Conservation (phyloP, 257 asterid genomes). For the Ocimum tenuiflorum region DNA sequence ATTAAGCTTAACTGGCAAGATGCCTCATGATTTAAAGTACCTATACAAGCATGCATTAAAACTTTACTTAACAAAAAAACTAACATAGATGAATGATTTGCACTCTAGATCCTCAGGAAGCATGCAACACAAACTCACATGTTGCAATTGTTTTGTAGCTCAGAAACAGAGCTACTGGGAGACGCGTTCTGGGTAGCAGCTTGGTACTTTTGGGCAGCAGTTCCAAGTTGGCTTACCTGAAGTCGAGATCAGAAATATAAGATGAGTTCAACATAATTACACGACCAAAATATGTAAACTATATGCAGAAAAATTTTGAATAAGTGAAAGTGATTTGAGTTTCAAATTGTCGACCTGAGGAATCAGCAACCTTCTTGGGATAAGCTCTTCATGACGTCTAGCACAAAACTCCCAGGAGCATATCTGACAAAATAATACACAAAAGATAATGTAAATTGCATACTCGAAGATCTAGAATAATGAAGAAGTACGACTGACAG, state of each 20-base stretch:
- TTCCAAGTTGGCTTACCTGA: slow-evolving; percentile 92
- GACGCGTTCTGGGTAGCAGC: slow-evolving; percentile 70
- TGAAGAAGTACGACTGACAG: too few relatives aligned
- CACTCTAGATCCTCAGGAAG: slow-evolving; percentile 3
- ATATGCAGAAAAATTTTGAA: not conserved
- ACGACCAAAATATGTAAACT: too few relatives aligned
- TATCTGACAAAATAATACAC: slow-evolving; percentile 40
- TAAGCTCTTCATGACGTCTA: slow-evolving; percentile 91
- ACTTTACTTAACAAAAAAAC: too few relatives aligned
- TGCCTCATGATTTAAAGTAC: too few relatives aligned
- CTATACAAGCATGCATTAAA: too few relatives aligned
- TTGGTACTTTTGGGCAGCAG: slow-evolving; percentile 94
- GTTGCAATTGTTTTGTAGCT: slow-evolving; percentile 82
- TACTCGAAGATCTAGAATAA: too few relatives aligned
- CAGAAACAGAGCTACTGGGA: slow-evolving; percentile 55
- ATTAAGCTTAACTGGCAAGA: too few relatives aligned
- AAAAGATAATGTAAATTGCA: not conserved
- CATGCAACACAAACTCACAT: slow-evolving; percentile 46
- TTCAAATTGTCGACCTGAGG: slow-evolving; percentile 61
- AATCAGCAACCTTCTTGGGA: slow-evolving; percentile 78
- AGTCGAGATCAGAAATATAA: not conserved
- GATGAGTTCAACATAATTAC: too few relatives aligned
- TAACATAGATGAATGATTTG: not conserved
- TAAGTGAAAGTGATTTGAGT: not conserved
- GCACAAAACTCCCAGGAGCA: slow-evolving; percentile 99